Conservation (phyloP, 305 asterid species). For the Solanum aculeatissimum region DNA sequence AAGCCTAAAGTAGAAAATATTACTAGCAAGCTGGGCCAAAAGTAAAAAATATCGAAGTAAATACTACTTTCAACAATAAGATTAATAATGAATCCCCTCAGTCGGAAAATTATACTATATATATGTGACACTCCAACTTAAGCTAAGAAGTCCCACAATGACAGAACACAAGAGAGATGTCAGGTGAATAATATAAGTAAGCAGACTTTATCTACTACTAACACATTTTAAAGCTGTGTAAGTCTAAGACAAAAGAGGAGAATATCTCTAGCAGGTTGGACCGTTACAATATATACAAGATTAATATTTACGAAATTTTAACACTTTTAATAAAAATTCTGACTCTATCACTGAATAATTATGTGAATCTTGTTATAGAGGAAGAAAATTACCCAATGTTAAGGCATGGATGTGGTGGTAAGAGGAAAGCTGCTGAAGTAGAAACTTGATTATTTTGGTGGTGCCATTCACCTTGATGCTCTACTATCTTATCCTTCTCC, state of each 20-base stretch:
- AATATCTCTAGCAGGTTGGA: no score
- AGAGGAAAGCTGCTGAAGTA: slow-evolving; percentile 23
- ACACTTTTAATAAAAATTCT: background rate
- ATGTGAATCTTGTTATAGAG: background rate
- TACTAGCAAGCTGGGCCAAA: no score
- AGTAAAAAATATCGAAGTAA: background rate
- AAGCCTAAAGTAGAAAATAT: no score
- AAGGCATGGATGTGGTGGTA: slow-evolving; percentile 39
- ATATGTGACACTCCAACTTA: no score
- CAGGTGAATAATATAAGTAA: no score
- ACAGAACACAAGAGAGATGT: no score
- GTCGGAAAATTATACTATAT: background rate
- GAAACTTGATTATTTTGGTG: slow-evolving; percentile 33
- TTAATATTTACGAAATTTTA: background rate
- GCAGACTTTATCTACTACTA: no score
- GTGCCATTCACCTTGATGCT: slow-evolving; percentile 37
- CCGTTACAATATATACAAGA: no score
- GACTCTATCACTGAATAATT: background rate
- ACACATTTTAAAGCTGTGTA: no score
- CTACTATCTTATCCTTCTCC: slow-evolving; percentile 50
- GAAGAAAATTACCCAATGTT: slow-evolving; percentile 34
- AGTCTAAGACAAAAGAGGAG: no score
- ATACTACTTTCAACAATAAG: background rate
- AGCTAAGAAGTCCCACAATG: no score
- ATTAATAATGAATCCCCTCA: background rate